Evolutionary conservation across 768 basidiomycete genomes (phyloP).

Genomic region (Tylopilus plumbeoviolaceoides): DNA sequence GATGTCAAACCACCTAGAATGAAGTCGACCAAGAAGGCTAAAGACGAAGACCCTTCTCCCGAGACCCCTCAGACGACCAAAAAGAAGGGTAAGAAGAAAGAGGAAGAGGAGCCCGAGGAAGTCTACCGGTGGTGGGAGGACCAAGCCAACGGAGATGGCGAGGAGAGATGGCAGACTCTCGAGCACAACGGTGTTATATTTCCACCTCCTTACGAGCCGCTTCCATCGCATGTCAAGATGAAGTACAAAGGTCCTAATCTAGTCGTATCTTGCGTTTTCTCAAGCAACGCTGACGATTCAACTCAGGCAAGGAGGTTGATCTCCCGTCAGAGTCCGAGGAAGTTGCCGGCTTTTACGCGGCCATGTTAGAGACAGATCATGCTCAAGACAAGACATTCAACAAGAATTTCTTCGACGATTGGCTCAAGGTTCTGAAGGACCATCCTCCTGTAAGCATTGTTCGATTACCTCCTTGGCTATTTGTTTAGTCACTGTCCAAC

Average conservation of each 20-base stretch:
- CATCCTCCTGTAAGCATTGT: conserved; percentile 71
- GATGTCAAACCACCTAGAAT: conserved; percentile 42
- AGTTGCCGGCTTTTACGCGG: conserved; percentile 94
- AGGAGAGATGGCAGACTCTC: conserved; percentile 91
- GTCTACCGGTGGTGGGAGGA: conserved; percentile 87
- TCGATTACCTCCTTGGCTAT: conserved; percentile 2
- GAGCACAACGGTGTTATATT: conserved; percentile 94
- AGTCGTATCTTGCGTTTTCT: conserved; percentile 8
- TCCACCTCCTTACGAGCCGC: conserved; percentile 87
- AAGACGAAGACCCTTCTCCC: conserved; percentile 42
- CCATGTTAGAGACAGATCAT: conserved; percentile 90
- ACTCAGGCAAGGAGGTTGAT: conserved; percentile 68
- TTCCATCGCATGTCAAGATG: conserved; percentile 86
- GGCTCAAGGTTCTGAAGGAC: conserved; percentile 68
- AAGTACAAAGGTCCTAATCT: conserved; percentile 77
- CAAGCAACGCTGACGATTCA: conserved; percentile 14
- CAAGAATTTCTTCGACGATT: conserved; percentile 95
- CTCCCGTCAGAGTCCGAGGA: conserved; percentile 89
- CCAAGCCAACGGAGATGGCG: conserved; percentile 67
- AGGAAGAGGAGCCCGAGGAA: conserved; percentile 61
- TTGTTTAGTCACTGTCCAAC: conserved; percentile 6
- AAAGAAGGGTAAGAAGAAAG: conserved; percentile 54
- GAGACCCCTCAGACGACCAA: conserved; percentile 42
- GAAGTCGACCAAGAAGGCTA: conserved; percentile 51
- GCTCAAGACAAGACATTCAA: conserved; percentile 85